Evolutionary conservation across 805 yeast genomes (phyloP).

Genomic region (Yamadazyma olivae): DNA sequence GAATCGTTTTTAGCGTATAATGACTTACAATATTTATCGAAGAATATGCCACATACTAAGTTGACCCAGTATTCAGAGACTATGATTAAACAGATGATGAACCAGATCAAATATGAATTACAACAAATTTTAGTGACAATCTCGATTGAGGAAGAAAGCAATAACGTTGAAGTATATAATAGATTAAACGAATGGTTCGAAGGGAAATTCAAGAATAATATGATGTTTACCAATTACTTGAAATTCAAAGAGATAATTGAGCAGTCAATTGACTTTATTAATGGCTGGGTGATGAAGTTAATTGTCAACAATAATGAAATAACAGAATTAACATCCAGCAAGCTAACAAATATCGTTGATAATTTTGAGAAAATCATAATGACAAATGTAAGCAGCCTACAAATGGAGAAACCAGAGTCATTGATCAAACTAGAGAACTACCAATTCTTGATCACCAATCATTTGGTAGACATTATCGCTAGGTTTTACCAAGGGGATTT

Average conservation of each 20-base stretch:
- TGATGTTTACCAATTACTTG: constrained; percentile 22
- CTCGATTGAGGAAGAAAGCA: constrained; percentile 3
- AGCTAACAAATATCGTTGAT: constrained; percentile 25
- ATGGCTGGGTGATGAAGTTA: constrained; percentile 24
- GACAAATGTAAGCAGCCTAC: constrained; percentile 14
- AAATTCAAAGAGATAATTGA: constrained; percentile 25
- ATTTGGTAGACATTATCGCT: constrained; percentile 45
- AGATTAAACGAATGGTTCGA: constrained; percentile 18
- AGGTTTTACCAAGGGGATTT: constrained; percentile 51
- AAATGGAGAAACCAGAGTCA: constrained; percentile 19
- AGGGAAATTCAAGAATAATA: constrained; percentile 16
- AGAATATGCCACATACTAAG: constrained; percentile 10
- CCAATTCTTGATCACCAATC: constrained; percentile 32
- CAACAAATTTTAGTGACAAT: constrained; percentile 8
- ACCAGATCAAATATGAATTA: constrained; percentile 6
- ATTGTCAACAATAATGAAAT: constrained; percentile 28
- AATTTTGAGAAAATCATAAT: constrained; percentile 21
- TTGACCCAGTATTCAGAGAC: constrained; percentile 11
- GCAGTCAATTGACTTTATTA: constrained; percentile 25
- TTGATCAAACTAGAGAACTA: constrained; percentile 28
- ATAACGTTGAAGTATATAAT: constrained; percentile 6
- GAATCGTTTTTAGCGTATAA: constrained; percentile 34
- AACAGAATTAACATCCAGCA: constrained; percentile 32
- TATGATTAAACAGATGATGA: constrained; percentile 5
- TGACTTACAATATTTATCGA: constrained; percentile 27